phyloP scores from a whole-genome alignment of 78 protist genomes.

The Dictyostelium brefeldianum region DNA sequence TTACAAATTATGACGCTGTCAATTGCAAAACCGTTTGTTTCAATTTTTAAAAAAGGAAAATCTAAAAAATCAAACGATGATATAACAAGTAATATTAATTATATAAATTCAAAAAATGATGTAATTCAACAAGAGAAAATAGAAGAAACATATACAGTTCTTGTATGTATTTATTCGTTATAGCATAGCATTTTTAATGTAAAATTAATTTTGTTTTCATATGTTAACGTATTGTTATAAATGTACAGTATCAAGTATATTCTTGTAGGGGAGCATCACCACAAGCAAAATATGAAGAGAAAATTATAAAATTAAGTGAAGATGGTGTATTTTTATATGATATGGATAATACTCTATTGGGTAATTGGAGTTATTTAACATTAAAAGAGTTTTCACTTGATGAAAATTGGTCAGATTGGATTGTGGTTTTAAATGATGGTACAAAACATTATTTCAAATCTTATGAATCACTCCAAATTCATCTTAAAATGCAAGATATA shows the following conservation, averaged over 20 bases:
- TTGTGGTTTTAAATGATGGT: constrained; percentile 36
- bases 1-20: neutral
- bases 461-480: constrained; percentile 38
- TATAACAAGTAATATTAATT: neutral
- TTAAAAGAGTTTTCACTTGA: constrained; percentile 36
- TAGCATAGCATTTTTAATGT: neutral
- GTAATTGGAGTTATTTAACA: neutral
- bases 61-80: neutral
- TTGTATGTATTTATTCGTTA: neutral
- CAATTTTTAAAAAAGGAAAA: constrained; percentile 15
- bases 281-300: constrained; percentile 12
- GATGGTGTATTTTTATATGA: constrained; percentile 39
- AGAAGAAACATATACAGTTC: constrained; percentile 15
- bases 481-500: constrained; percentile 39
- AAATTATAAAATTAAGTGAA: constrained; percentile 15
- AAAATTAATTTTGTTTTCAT: neutral
- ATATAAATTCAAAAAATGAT: neutral
- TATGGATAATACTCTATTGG: neutral
- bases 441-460: constrained; percentile 30
- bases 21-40: constrained; percentile 14
- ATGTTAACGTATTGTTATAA: neutral
- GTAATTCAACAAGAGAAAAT: neutral
- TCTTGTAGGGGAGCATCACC: constrained; percentile 34
- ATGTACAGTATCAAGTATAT: neutral
- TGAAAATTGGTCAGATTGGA: constrained; percentile 63